Base-by-base conservation (phyloP, 768 basidiomycete genomes). In the Boletus rubroflammeus region DNA sequence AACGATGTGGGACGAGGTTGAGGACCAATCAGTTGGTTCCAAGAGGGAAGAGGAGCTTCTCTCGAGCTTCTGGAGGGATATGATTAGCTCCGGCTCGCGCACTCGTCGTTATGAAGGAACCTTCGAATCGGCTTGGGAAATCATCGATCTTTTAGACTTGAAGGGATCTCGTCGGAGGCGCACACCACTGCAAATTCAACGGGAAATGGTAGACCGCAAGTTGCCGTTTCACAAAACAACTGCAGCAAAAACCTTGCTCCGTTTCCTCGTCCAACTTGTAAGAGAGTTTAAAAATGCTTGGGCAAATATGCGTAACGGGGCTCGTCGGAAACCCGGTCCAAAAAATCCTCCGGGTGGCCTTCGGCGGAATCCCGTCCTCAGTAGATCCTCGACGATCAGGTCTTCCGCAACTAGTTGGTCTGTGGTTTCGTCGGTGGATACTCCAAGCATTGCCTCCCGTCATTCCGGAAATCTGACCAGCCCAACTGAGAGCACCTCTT, bases 1-100 rank as follows among this genome's bases (percentile, higher is more conserved):
- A 1, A 62, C 61, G 8, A 62, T 62, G 61, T 62, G 60, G 60
- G 60, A 62, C 14, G 47, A 60, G 25, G 36, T 53, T 2, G 32
- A 50, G 1, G 42, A 53, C 45, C 5, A 43, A 19, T 26, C 26
- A 3, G 29, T 52, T 34, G 61, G 54, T 36, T 31, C 21, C 2
- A 6, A 21, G 34, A 63, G 61, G 31, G 62, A 62, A 47, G 21
- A 41, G 15, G 49, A 62, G 1, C 62, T 62, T 19, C 34, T 31
- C 10, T 50, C 50, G 19, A 23, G 19, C 14, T 60, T 56, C 40
- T 63, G 62, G 61, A 44, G 51, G 28, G 43, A 29, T 17, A 63
- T 63, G 61, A 50, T 60, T 19, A 3, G 4, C 25, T 29, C 32
- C 11, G 61, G 61, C 15, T 63, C 61, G 11, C 51, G 14, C 19